Evolutionary conservation across 75 land plant genomes (phyloP), one percentile per base, ranked within the genome.

Genomic region (Pseudotsuga menziesii): DNA sequence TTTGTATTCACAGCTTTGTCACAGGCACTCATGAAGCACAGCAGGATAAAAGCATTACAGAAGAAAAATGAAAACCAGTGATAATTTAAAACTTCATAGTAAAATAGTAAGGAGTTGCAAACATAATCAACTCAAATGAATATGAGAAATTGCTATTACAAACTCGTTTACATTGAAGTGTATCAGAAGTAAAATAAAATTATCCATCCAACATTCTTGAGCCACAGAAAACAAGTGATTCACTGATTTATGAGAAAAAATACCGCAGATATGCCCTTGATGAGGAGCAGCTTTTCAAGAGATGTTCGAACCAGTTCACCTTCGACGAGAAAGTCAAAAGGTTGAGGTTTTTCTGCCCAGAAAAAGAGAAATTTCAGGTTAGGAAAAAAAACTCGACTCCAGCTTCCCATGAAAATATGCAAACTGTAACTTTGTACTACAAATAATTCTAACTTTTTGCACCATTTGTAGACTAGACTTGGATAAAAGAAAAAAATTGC

Each of bases 221-320:
- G 22, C 5, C 20, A 61, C 13, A 22, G 73, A 11, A 41, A 79
- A 36, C 76, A 75, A 32, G 23, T n/a, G n/a, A n/a, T n/a, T n/a
- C n/a, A n/a, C n/a, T 17, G 5, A 77, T 67, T 29, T 69, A 39
- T 13, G 35, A 11, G 60, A 41, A 0, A 17, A 32, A 76, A 48
- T 93, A 96, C 97, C 80, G 94, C 88, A 23, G 97, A 94, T 29
- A 96, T 86, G 63, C 85, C 89, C 77, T 94, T 91, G 48, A 82
- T 83, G 36, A 87, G 81, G 66, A 93, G 85, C 69, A 96, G 86
- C 44, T 88, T 67, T 61, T 91, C 94, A 16, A 96, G 87, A 22
- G 97, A 83, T 83, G 88, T 84, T 64, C 98, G 80, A 61, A 94
- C 77, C 57, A 96, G 86, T 85, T 94, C 91, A 7, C 91, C 98